Base-by-base conservation (phyloP, 495 filamentous ascomycete genomes). In the Xylaria cubensis region DNA sequence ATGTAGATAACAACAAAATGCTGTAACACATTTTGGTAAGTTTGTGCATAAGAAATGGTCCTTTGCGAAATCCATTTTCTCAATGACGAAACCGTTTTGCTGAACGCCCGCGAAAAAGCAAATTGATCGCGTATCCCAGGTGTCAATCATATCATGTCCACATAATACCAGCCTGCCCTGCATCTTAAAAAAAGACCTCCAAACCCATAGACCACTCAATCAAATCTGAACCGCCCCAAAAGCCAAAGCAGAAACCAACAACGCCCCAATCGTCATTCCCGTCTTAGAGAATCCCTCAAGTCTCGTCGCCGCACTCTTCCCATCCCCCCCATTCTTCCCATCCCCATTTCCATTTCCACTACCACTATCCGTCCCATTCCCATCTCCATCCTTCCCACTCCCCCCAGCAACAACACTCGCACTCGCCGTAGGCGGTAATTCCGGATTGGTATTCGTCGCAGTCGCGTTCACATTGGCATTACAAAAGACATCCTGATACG, bases 401-500 rank as follows among this genome's bases (percentile, higher is more conserved):
- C 77, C 80, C 19, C 64, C 72, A 4, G 71, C 69, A 1, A 80
- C 74, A 39, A 75, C 66, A 7, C 74, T 76, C 15, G 77, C 73
- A 34, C 73, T 78, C 1, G 74, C 68, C 0, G 77, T 82, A 9
- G 77, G 74, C 39, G 76, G 77, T 9, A 80, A 67, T 4, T 73
- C 68, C 3, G 69, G 29, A 19, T 73, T 74, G 5, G 81, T 71
- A 3, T 78, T 82, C 7, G 85, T 86, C 2, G 85, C 85, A 1
- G 83, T 86, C 3, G 82, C 80, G 8, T 79, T 82, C 41, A 68
- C 21, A 26, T 64, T 71, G 19, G 74, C 71, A 51, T 80, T 81
- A 72, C 85, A 88, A 73, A 84, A 87, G 69, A 85, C 59, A 13
- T 80, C 56, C 19, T 65, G 64, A 64, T 79, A 74, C 9, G 72